These are phyloP conservation scores for Lepidium didymum DNA, from an alignment of 345 rosid genomes.

Conservation along the genomic window DNA sequence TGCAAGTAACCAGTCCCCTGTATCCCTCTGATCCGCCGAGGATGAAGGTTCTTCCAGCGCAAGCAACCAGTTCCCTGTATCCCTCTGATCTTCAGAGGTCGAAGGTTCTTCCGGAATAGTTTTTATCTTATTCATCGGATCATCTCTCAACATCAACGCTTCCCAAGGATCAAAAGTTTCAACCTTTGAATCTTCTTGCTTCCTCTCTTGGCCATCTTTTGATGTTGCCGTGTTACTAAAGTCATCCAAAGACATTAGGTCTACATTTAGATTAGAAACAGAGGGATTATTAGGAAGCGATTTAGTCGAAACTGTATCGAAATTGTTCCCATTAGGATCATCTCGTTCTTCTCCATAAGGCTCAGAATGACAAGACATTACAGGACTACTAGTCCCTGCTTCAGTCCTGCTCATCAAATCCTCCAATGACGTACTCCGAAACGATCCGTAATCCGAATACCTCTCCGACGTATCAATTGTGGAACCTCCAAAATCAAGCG, in stretches of 20 bases:
- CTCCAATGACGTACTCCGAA: constrained; percentile 39
- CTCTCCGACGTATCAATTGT: constrained; percentile 24
- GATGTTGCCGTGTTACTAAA: neutral
- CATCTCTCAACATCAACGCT: constrained; percentile 26
- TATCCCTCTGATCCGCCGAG: neutral
- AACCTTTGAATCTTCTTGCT: neutral
- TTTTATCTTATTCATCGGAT: neutral
- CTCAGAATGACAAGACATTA: constrained; percentile 30
- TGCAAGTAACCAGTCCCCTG: constrained; percentile 50
- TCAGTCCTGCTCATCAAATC: constrained; percentile 45
- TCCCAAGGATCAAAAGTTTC: constrained; percentile 18
- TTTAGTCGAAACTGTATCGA: constrained; percentile 25
- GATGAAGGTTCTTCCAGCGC: constrained; percentile 31
- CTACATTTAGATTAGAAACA: constrained; percentile 9
- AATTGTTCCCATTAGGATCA: constrained; percentile 12
- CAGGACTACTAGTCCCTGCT: constrained; percentile 27
- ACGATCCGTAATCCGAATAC: constrained; percentile 36
- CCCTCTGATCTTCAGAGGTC: neutral
- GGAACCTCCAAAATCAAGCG: constrained; percentile 22
- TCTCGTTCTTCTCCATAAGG: constrained; percentile 24
- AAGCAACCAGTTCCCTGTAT: constrained; percentile 46
- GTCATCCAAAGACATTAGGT: constrained; percentile 35
- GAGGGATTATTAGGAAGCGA: constrained; percentile 27
- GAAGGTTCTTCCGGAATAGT: neutral
- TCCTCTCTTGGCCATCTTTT: constrained; percentile 2